Percentiles rank a stretch among this genome's conserved stretches.
Conservation (phyloP, 2,329 filamentous ascomycete genomes). For the Apiospora kogelbergensis region DNA sequence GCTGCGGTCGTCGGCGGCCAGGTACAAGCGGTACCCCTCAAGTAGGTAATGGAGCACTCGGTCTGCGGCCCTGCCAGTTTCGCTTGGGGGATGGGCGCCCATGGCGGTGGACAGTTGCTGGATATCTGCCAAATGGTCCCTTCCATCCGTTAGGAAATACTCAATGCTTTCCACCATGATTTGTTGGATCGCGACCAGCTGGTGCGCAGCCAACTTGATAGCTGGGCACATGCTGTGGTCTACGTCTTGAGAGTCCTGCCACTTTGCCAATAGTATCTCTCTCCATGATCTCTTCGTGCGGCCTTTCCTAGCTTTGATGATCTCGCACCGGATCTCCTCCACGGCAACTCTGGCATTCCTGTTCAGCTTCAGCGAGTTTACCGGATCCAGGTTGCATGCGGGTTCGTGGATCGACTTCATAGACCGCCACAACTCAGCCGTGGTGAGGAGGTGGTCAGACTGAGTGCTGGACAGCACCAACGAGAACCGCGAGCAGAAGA, state of each 20-base stretch:
- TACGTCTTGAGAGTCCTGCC: background rate
- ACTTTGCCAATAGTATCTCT: background rate
- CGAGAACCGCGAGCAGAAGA: background rate
- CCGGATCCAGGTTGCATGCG: background rate
- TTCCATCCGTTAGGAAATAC: background rate
- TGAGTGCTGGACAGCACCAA: background rate
- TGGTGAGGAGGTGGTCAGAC: background rate
- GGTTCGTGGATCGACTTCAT: background rate
- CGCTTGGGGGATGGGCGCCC: no score
- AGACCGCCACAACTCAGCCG: background rate
- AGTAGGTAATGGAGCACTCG: background rate
- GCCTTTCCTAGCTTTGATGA: background rate
- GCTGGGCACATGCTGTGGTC: constrained; percentile 1
- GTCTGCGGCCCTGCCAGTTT: no score
- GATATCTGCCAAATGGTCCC: background rate
- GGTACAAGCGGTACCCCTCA: background rate
- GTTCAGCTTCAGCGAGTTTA: background rate
- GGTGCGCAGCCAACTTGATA: background rate
- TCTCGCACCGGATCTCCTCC: background rate
- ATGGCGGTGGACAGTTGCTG: background rate
- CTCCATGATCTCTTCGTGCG: background rate
- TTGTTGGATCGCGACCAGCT: background rate
- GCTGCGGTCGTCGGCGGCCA: background rate
- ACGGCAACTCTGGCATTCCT: background rate
- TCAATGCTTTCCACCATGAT: background rate